phyloP scores from a whole-genome alignment of 2,329 filamentous ascomycete genomes.

The Hymenotorrendiella dingleyae region DNA sequence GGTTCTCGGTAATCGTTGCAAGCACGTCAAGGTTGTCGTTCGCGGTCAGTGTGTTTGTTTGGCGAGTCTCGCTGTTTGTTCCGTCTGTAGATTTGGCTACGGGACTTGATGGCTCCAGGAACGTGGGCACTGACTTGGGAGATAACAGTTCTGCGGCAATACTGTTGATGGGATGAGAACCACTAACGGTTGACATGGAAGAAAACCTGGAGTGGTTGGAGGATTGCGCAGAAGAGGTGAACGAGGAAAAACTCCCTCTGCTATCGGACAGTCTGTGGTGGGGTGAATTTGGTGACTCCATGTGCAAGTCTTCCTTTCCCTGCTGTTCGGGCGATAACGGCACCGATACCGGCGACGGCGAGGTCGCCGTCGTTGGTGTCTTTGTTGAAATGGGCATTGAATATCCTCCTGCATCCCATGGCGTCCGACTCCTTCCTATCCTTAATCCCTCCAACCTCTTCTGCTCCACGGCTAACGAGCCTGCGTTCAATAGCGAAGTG shows the following conservation, averaged over 20 bases:
- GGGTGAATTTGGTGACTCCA: conserved; percentile 18
- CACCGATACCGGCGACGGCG: too few relatives aligned
- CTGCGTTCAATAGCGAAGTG: conserved; percentile 29
- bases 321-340: too few relatives aligned
- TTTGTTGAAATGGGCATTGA: conserved; percentile 26
- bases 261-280: conserved; percentile 31
- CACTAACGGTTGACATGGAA: conserved; percentile 29
- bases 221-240: conserved; percentile 28
- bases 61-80: neutral
- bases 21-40: conserved; percentile 20
- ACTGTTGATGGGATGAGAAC: conserved; percentile 9
- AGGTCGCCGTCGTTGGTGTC: conserved; percentile 9
- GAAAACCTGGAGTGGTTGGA: conserved; percentile 29
- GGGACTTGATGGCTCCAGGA: conserved; percentile 4
- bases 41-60: neutral
- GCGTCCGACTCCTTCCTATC: conserved; percentile 27
- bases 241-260: conserved; percentile 29
- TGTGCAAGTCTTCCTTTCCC: conserved; percentile 18
- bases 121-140: conserved; percentile 9
- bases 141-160: conserved; percentile 6
- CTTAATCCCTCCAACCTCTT: conserved; percentile 13
- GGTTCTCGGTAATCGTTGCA: conserved; percentile 22
- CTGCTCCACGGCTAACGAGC: conserved; percentile 25
- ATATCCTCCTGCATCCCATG: conserved; percentile 33
- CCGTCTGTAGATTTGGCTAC: neutral